phyloP scores from a whole-genome alignment of 2,329 filamentous ascomycete species.

The Chalara sp. region DNA sequence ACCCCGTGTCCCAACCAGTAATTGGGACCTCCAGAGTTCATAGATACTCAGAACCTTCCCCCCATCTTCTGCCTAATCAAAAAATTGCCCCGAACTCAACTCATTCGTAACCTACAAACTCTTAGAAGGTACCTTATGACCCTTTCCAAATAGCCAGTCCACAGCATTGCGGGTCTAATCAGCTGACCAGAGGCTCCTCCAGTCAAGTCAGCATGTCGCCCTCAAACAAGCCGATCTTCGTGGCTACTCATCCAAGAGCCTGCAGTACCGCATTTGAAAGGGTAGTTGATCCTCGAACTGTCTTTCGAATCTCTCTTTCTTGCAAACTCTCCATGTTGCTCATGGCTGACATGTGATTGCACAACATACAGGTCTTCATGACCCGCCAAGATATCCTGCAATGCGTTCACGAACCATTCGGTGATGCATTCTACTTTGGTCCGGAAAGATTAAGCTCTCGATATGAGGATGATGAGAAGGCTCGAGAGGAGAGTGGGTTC shows the following conservation, averaged over 20 bases:
- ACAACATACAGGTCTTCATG: slow-evolving; percentile 75
- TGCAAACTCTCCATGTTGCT: not conserved
- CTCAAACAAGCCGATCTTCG: slow-evolving; percentile 74
- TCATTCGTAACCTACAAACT: not conserved
- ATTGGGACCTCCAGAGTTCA: too few relatives aligned
- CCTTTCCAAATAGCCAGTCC: too few relatives aligned
- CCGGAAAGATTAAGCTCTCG: slow-evolving; percentile 78
- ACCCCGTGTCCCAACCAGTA: too few relatives aligned
- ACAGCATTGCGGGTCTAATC: too few relatives aligned
- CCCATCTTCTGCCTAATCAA: too few relatives aligned
- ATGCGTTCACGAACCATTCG: slow-evolving; percentile 92
- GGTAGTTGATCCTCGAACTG: slow-evolving; percentile 39
- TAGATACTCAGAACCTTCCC: too few relatives aligned
- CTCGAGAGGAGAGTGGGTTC: slow-evolving; percentile 57
- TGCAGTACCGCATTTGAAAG: slow-evolving; percentile 97
- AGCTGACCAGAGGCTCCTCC: too few relatives aligned
- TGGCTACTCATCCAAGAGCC: slow-evolving; percentile 87
- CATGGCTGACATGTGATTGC: slow-evolving; percentile 7
- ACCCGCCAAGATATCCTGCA: slow-evolving; percentile 74
- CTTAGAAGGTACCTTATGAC: not conserved
- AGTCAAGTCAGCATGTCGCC: too few relatives aligned
- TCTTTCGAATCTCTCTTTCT: not conserved
- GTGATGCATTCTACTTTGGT: slow-evolving; percentile 93
- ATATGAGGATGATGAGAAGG: slow-evolving; percentile 61
- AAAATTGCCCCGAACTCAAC: too few relatives aligned